Conservation (phyloP, 371 early-diverging fungal genomes). For the Mortierella sp. region DNA sequence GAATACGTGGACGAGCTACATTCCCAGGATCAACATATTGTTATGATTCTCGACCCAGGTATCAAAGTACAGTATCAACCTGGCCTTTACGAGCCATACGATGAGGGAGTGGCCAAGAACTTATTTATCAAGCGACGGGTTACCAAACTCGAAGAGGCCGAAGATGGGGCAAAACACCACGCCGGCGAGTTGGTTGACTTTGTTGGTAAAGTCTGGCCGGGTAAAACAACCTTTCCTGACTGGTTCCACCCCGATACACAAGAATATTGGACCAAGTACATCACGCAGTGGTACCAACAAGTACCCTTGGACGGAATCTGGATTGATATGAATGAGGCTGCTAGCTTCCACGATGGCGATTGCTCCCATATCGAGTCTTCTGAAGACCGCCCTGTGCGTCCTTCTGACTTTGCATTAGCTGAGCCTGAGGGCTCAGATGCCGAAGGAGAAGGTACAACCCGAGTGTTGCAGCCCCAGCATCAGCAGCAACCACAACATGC, state of each 20-base stretch:
- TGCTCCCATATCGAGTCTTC: slow-evolving; percentile 32
- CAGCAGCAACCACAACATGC: slow-evolving; percentile 12
- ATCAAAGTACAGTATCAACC: slow-evolving; percentile 52
- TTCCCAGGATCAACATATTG: slow-evolving; percentile 57
- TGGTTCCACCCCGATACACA: slow-evolving; percentile 66
- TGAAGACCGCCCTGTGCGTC: slow-evolving; percentile 27
- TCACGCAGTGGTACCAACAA: slow-evolving; percentile 58
- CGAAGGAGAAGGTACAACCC: background rate
- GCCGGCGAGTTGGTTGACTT: slow-evolving; percentile 33
- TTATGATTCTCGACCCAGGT: slow-evolving; percentile 71
- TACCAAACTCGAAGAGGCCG: slow-evolving; percentile 11
- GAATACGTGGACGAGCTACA: slow-evolving; percentile 56
- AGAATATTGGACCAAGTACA: slow-evolving; percentile 65
- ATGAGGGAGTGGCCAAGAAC: slow-evolving; percentile 58
- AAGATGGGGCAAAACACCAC: slow-evolving; percentile 54
- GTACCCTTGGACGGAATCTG: slow-evolving; percentile 71
- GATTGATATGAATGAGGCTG: slow-evolving; percentile 77
- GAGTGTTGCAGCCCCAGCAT: slow-evolving; percentile 18
- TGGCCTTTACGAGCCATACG: slow-evolving; percentile 59
- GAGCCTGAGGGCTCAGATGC: slow-evolving; percentile 1
- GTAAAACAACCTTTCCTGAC: slow-evolving; percentile 76
- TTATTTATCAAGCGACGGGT: slow-evolving; percentile 61
- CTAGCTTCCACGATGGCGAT: slow-evolving; percentile 42
- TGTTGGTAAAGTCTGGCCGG: slow-evolving; percentile 79
- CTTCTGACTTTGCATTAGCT: slow-evolving; percentile 24